Base-by-base conservation (phyloP, 1,284 basidiomycete species). In the Fomes fomentarius region DNA sequence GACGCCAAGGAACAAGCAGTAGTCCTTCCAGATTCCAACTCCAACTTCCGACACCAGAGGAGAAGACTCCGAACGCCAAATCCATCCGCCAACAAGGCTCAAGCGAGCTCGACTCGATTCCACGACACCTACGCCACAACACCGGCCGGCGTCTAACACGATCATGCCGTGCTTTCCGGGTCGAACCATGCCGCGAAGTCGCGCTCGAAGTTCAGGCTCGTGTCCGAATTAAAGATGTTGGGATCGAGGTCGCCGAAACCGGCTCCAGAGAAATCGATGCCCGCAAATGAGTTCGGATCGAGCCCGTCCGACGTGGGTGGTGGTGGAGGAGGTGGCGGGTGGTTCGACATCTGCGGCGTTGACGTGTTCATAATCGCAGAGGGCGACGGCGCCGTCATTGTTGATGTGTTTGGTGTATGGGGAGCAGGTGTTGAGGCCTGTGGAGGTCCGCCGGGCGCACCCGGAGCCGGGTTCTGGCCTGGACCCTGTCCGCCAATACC, bases 161-260 rank as follows among this genome's bases (percentile, higher is more conserved):
- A 22, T 54, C 49, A 53, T 15, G 50, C 8, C 26, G 54, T 50
- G 40, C 47, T 59, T 47, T 64, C 64, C 12, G 63, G 77, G 64
- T 82, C 82, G 62, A 87, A 86, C 85, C 85, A 87, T 60, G 84
- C 82, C 46, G 82, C 81, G 68, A 87, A 87, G 62, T 85, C 84
- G 62, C 82, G 74, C 67, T 87, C 85, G 58, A 86, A 86, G 63
- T 84, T 80, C 64, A 85, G 69, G 48, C 79, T 76, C 2, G 75
- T 75, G 19, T 58, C 54, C 19, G 43, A n/a, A 3, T 44, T 52
- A 19, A 60, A 54, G 7, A 51, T 8, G n/a, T 17, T 30, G 7
- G 46, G 25, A 17, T 55, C 58, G 9, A 60, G 52, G 25, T 52
- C 58, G 10, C 19, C 19, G 19, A 54, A n/a, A 3, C 33, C 44